Evolutionary conservation across 179 eudicot species (phyloP).

Genomic region (Nepenthes alata): DNA sequence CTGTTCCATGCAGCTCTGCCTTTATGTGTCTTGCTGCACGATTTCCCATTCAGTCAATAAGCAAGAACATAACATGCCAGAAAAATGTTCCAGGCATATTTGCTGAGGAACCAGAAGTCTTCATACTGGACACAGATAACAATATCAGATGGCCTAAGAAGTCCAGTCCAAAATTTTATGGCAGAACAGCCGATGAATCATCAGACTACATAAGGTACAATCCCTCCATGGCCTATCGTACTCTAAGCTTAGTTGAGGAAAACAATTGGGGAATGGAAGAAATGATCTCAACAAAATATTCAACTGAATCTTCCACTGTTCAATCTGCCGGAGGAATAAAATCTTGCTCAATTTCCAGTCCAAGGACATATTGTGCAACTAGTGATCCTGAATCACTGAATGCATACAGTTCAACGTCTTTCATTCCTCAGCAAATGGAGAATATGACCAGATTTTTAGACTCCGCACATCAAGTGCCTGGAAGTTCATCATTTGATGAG

Average conservation of each 20-base stretch:
- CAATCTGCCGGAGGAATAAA: constrained; percentile 15
- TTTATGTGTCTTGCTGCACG: constrained; percentile 15
- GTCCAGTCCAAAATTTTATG: constrained; percentile 8
- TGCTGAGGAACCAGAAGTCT: constrained; percentile 22
- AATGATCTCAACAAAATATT: constrained; percentile 27
- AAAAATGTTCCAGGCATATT: constrained; percentile 10
- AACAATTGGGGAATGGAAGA: constrained; percentile 16
- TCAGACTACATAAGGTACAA: constrained; percentile 8
- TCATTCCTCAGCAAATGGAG: constrained; percentile 8
- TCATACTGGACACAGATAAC: constrained; percentile 19
- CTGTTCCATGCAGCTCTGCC: constrained; percentile 11
- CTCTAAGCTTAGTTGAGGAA: constrained; percentile 11
- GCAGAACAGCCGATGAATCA: constrained; percentile 8
- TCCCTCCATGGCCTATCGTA: constrained; percentile 1
- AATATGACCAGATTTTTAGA: constrained; percentile 10
- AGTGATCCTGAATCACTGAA: constrained; percentile 5
- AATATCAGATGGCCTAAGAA: constrained; percentile 7
- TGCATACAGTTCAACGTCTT: constrained; percentile 3
- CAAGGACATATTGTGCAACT: constrained; percentile 16
- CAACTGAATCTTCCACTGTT: constrained; percentile 18
- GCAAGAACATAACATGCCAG: constrained; percentile 4
- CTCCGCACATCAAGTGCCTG: constrained; percentile 12
- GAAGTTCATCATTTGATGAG: constrained; percentile 11
- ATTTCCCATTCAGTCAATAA: constrained; percentile 9
- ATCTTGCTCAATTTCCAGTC: constrained; percentile 23